Percentiles rank a stretch among this genome's conserved stretches.
Evolutionary conservation across 1,284 basidiomycete species (phyloP).

Genomic region (Marasmius sp.): DNA sequence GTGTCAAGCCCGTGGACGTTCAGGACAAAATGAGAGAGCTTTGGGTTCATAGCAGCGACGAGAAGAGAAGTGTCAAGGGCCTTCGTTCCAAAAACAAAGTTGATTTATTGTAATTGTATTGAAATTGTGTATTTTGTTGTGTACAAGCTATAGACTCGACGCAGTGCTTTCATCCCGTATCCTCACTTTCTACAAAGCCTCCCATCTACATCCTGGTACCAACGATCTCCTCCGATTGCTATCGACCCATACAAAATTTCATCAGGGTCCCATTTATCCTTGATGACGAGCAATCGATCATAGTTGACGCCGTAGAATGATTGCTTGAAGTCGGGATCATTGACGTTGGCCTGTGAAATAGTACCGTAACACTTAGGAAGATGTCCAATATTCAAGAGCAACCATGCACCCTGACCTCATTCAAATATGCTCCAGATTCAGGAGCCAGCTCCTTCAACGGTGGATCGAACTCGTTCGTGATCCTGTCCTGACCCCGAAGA

Average conservation of each 20-base stretch:
- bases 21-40: no score
- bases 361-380: background rate
- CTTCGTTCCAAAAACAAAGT: no score
- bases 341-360: slow-evolving; percentile 14
- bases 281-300: slow-evolving; percentile 17
- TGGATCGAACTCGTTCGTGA: background rate
- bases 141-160: no score
- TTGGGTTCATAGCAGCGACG: no score
- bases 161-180: no score
- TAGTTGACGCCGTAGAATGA: slow-evolving; percentile 24
- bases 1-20: no score
- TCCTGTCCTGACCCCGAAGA: slow-evolving; percentile 5
- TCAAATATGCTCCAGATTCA: slow-evolving; percentile 16
- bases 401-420: slow-evolving; percentile 12
- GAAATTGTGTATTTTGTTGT: no score
- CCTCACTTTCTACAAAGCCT: slow-evolving; percentile 14
- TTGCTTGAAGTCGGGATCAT: slow-evolving; percentile 20
- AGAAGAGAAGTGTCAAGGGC: no score
- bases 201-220: slow-evolving; percentile 16
- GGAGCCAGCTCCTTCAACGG: slow-evolving; percentile 13
- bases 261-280: slow-evolving; percentile 22
- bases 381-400: background rate
- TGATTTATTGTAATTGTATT: no score
- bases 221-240: slow-evolving; percentile 23
- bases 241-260: slow-evolving; percentile 21